Conservation (phyloP, 805 yeast genomes). For the Kodamaea lidongshanica region DNA sequence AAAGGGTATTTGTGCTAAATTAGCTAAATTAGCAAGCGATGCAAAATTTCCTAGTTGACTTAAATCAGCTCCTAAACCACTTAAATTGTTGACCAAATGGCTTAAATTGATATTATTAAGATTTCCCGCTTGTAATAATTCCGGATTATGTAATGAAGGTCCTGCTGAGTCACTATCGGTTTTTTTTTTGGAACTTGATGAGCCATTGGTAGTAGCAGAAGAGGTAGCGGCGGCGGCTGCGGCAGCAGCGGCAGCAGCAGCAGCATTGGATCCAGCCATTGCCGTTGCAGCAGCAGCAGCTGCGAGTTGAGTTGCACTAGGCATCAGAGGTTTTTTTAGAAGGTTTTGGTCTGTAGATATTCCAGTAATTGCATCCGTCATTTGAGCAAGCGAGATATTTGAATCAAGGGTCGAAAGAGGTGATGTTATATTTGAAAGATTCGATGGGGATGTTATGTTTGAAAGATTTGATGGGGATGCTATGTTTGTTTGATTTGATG, state of each 20-base stretch:
- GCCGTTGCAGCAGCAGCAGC: no score
- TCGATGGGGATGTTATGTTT: no score
- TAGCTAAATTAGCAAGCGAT: constrained; percentile 34
- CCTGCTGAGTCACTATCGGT: constrained; percentile 3
- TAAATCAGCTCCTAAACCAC: constrained; percentile 31
- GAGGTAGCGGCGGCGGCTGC: constrained; percentile 1
- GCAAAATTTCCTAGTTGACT: constrained; percentile 33
- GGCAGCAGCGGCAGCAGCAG: constrained; percentile 7
- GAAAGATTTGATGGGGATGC: no score
- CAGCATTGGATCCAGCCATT: constrained; percentile 5
- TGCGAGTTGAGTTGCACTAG: constrained; percentile 6
- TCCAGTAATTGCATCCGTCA: no score
- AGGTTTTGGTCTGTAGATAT: no score
- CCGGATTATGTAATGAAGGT: constrained; percentile 2
- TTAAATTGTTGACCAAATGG: constrained; percentile 36
- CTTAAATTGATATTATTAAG: constrained; percentile 38
- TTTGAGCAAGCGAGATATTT: no score
- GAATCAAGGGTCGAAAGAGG: no score
- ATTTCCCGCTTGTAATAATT: constrained; percentile 27
- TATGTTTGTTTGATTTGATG: neutral
- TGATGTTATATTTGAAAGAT: no score
- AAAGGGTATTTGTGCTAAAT: constrained; percentile 21
- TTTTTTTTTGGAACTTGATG: neutral
- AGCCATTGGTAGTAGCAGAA: neutral
- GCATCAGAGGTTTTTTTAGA: no score